phyloP scores from a whole-genome alignment of 176 grass and related monocot species.

The Zea mays region Zm-B73-REFERENCE-NAM-5.0 NC_050103.1:168157001-168157500 shows the following conservation, averaged over 20 bases:
- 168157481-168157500: conserved; percentile 7
- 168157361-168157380: conserved; percentile 19
- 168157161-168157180: neutral
- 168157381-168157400: conserved; percentile 5
- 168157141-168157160: neutral
- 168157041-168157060: conserved; percentile 34
- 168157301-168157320: neutral
- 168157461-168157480: conserved; percentile 5
- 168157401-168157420: neutral
- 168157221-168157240: neutral
- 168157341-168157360: neutral
- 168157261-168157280: neutral
- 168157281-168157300: conserved; percentile 40
- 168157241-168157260: neutral
- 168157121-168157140: neutral
- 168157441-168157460: conserved; percentile 33
- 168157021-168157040: conserved; percentile 49
- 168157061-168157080: conserved; percentile 36
- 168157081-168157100: neutral
- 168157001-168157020: neutral
- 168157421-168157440: neutral
- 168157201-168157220: neutral
- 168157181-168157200: neutral
- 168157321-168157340: no score
- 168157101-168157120: neutral